Evolutionary conservation across 129 eudicot genomes (phyloP).

Genomic region (Apium graveolens): DNA sequence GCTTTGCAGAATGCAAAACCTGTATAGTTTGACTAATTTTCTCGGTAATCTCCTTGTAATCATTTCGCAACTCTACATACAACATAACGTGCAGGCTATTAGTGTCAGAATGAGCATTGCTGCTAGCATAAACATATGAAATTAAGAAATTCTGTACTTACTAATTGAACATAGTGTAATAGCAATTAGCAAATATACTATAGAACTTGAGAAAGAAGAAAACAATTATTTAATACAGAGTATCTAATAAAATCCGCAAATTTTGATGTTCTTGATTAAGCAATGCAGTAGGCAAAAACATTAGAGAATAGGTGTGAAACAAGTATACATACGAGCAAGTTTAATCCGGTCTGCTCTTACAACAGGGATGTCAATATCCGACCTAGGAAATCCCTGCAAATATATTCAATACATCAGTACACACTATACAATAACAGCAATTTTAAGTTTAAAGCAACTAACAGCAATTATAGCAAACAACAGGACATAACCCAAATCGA

Average conservation of each 20-base stretch:
- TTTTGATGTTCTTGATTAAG: background rate
- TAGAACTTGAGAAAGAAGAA: background rate
- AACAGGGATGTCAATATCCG: slow-evolving; percentile 73
- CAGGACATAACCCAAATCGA: too few relatives aligned
- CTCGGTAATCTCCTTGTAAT: slow-evolving; percentile 72
- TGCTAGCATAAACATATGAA: background rate
- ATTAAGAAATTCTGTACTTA: background rate
- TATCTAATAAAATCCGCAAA: background rate
- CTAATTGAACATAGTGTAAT: background rate
- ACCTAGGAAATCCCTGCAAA: slow-evolving; percentile 91
- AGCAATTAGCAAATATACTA: background rate
- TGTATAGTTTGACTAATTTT: slow-evolving; percentile 57
- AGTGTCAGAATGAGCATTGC: background rate
- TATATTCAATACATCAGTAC: background rate
- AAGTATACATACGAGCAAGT: slow-evolving; percentile 57
- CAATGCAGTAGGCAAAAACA: background rate
- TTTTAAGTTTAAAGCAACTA: background rate
- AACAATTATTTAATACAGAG: background rate
- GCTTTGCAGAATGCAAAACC: slow-evolving; percentile 65
- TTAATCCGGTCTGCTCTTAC: slow-evolving; percentile 70
- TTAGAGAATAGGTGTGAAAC: background rate
- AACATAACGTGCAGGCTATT: background rate
- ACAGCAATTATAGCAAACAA: background rate
- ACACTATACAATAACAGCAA: background rate
- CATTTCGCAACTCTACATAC: slow-evolving; percentile 65